Percentiles rank a stretch among this genome's conserved stretches.
phyloP scores from a whole-genome alignment of 106 monocot genomes.

The Dactylorhiza incarnata region DNA sequence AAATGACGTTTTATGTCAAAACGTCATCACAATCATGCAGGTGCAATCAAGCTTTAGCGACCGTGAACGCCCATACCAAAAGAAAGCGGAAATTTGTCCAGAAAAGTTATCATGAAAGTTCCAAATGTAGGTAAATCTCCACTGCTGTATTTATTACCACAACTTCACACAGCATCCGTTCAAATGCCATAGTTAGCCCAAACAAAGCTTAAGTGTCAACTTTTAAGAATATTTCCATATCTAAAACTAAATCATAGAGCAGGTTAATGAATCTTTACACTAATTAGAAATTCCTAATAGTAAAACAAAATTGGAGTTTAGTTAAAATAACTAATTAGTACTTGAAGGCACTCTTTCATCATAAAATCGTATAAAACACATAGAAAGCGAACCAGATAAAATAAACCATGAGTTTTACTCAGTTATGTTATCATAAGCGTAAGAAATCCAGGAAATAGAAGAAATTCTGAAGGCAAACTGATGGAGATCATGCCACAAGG shows the following conservation, averaged over 20 bases:
- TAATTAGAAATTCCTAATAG: neutral
- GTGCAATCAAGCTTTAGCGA: too few species aligned
- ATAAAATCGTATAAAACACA: neutral
- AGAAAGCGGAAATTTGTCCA: too few species aligned
- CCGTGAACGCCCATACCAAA: too few species aligned
- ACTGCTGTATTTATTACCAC: neutral
- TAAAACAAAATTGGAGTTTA: neutral
- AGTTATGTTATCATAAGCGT: neutral
- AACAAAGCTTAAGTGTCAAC: neutral
- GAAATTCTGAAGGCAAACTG: neutral
- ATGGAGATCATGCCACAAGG: too few species aligned
- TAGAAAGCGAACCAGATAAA: neutral
- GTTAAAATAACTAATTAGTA: neutral
- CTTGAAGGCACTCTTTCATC: neutral
- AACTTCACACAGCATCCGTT: too few species aligned
- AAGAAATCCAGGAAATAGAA: neutral
- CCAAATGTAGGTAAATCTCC: too few species aligned
- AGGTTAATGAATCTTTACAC: neutral
- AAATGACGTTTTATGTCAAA: neutral
- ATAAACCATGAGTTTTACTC: neutral
- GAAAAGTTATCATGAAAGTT: too few species aligned
- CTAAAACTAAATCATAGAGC: neutral
- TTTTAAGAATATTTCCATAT: neutral
- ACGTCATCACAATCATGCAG: neutral
- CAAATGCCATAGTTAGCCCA: too few species aligned